These are phyloP conservation scores for Begonia loranthoides DNA, from an alignment of 306 rosid species.

Conservation along the genomic window DNA sequence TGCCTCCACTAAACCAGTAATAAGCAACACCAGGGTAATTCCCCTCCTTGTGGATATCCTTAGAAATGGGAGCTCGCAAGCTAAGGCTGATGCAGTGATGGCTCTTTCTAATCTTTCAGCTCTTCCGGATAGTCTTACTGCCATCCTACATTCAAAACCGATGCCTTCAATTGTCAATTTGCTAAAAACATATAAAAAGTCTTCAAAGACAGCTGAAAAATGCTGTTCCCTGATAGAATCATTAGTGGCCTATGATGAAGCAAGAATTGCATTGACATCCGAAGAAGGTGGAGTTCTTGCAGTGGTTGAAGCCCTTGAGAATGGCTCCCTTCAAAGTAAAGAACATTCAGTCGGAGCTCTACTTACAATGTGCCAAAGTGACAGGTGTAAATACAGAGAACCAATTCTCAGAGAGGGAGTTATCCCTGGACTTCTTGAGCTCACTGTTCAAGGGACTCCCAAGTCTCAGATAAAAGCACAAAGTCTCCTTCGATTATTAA, in stretches of 20 bases:
- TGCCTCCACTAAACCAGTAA: constrained; percentile 61
- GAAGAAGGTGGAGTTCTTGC: constrained; percentile 91
- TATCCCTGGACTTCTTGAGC: constrained; percentile 93
- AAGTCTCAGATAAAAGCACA: constrained; percentile 78
- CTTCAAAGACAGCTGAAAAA: constrained; percentile 83
- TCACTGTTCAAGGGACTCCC: constrained; percentile 93
- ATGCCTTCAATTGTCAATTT: constrained; percentile 45
- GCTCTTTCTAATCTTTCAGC: constrained; percentile 94
- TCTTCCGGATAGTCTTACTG: constrained; percentile 32
- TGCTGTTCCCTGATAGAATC: constrained; percentile 85
- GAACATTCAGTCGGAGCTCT: constrained; percentile 83
- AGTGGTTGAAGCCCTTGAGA: constrained; percentile 89
- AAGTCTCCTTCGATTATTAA: constrained; percentile 46
- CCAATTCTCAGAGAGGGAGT: constrained; percentile 92
- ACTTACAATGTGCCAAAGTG: constrained; percentile 74
- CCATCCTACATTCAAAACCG: constrained; percentile 53
- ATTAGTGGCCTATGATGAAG: constrained; percentile 52
- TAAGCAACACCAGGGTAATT: constrained; percentile 67
- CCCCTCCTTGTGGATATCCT: constrained; percentile 83
- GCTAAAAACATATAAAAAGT: constrained; percentile 63
- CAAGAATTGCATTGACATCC: constrained; percentile 58
- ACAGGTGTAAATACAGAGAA: constrained; percentile 75
- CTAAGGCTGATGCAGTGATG: constrained; percentile 83
- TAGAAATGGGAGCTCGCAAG: constrained; percentile 62
- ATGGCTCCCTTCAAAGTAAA: constrained; percentile 69